Percentiles rank a stretch among this genome's conserved stretches.
Evolutionary conservation across 768 basidiomycete genomes (phyloP).

Genomic region (Tulasnella calospora): DNA sequence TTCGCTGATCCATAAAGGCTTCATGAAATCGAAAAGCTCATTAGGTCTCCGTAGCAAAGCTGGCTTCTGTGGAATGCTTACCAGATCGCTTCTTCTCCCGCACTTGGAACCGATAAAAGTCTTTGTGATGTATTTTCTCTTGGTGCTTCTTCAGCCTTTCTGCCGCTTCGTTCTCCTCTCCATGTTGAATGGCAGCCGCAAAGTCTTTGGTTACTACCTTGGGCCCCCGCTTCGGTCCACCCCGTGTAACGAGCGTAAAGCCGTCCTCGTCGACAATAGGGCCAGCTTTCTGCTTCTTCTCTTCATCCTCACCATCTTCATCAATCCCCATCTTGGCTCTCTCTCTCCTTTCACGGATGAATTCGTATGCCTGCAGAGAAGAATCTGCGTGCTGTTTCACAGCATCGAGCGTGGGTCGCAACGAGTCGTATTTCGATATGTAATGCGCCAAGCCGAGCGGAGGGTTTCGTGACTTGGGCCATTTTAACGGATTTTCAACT

Average conservation of each 20-base stretch:
- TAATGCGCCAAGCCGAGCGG: slow-evolving; percentile 74
- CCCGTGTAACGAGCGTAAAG: slow-evolving; percentile 89
- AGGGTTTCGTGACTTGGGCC: slow-evolving; percentile 46
- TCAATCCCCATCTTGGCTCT: slow-evolving; percentile 35
- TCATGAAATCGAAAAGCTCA: slow-evolving; percentile 25
- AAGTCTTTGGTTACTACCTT: slow-evolving; percentile 58
- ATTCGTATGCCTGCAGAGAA: slow-evolving; percentile 71
- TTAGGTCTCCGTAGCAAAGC: slow-evolving; percentile 28
- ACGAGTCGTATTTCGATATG: slow-evolving; percentile 51
- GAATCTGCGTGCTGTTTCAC: slow-evolving; percentile 78
- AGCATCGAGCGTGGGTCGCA: slow-evolving; percentile 69
- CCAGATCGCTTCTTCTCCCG: slow-evolving; percentile 84
- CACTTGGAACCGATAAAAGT: slow-evolving; percentile 87
- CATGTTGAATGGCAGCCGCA: slow-evolving; percentile 37
- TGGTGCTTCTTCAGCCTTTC: slow-evolving; percentile 53
- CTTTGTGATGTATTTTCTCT: slow-evolving; percentile 56
- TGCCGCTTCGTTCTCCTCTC: slow-evolving; percentile 31
- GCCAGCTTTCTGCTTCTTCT: slow-evolving; percentile 73
- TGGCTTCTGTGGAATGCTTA: slow-evolving; percentile 36
- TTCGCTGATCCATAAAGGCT: slow-evolving; percentile 60
- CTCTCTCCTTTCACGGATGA: slow-evolving; percentile 45
- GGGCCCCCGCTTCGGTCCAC: slow-evolving; percentile 79
- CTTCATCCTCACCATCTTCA: slow-evolving; percentile 42
- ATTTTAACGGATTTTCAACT: slow-evolving; percentile 49
- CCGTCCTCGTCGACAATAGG: slow-evolving; percentile 92